A percentile compares a stretch with the other conserved stretches of the same genome.
These are phyloP conservation scores for Tilletia caries DNA, from an alignment of 1,284 basidiomycete genomes.

Conservation along the genomic window DNA sequence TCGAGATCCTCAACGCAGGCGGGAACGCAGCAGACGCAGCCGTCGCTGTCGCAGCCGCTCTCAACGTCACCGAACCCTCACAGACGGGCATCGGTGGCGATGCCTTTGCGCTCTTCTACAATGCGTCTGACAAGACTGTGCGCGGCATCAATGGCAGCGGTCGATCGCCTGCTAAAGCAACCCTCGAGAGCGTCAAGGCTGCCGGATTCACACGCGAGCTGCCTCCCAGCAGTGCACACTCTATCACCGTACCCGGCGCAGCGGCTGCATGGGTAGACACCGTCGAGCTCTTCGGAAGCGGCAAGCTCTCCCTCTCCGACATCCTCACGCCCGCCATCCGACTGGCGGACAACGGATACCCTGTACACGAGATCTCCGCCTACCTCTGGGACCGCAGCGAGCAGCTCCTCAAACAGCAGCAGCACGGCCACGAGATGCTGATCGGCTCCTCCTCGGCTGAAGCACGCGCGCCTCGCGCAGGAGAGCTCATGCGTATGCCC, in stretches of 20 bases:
- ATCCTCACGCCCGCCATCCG: slow-evolving; percentile 68
- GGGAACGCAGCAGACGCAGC: slow-evolving; percentile 71
- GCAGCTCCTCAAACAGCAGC: slow-evolving; percentile 64
- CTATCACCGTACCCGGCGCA: slow-evolving; percentile 88
- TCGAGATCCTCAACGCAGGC: slow-evolving; percentile 81
- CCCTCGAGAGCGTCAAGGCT: slow-evolving; percentile 69
- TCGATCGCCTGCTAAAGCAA: slow-evolving; percentile 66
- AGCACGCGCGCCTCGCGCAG: slow-evolving; percentile 64
- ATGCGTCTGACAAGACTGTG: slow-evolving; percentile 73
- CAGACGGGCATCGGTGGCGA: slow-evolving; percentile 64
- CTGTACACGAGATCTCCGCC: slow-evolving; percentile 39
- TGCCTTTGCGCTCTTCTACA: slow-evolving; percentile 86
- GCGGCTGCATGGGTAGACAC: slow-evolving; percentile 92
- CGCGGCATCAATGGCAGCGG: slow-evolving; percentile 84
- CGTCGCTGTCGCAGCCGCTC: slow-evolving; percentile 76
- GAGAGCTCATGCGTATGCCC: slow-evolving; percentile 58
- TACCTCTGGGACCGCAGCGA: slow-evolving; percentile 70
- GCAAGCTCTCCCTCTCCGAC: slow-evolving; percentile 73
- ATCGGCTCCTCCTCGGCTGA: slow-evolving; percentile 52
- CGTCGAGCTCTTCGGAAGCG: slow-evolving; percentile 74
- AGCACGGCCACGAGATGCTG: slow-evolving; percentile 78
- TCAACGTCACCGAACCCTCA: slow-evolving; percentile 64
- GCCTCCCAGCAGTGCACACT: slow-evolving; percentile 62
- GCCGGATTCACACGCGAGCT: slow-evolving; percentile 66
- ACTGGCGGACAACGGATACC: slow-evolving; percentile 50